Evolutionary conservation across 306 rosid species (phyloP).

Genomic region (Fragaria iinumae): DNA sequence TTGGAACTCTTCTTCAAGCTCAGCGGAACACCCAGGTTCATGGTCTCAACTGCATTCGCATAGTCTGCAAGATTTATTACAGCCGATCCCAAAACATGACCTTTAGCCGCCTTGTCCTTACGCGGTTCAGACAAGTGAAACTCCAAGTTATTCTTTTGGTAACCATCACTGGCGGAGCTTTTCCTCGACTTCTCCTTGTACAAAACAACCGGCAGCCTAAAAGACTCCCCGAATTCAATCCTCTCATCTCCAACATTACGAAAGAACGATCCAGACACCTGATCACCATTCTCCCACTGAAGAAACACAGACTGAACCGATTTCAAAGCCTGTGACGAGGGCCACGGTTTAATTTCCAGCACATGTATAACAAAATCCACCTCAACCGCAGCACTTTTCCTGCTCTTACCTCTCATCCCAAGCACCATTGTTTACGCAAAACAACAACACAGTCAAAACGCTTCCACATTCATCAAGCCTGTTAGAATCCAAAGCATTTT

Average conservation of each 20-base stretch:
- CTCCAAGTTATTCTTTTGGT: conserved; percentile 66
- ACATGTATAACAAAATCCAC: conserved; percentile 58
- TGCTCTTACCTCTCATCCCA: conserved; percentile 68
- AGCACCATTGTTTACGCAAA: conserved; percentile 53
- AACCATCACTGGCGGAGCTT: conserved; percentile 37
- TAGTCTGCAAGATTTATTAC: conserved; percentile 66
- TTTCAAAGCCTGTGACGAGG: conserved; percentile 51
- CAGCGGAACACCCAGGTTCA: conserved; percentile 37
- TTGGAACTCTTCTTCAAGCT: conserved; percentile 64
- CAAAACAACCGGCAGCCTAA: conserved; percentile 51
- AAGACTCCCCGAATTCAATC: conserved; percentile 51
- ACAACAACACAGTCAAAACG: conserved; percentile 10
- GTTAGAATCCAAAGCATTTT: not conserved
- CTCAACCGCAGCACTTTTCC: conserved; percentile 47
- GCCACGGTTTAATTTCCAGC: conserved; percentile 81
- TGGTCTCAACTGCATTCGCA: conserved; percentile 47
- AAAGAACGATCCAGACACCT: conserved; percentile 42
- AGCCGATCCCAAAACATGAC: conserved; percentile 64
- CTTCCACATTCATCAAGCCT: conserved; percentile 39
- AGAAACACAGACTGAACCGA: conserved; percentile 54
- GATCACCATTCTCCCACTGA: conserved; percentile 75
- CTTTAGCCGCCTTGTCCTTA: conserved; percentile 55
- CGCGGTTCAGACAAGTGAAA: conserved; percentile 51
- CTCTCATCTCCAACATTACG: conserved; percentile 38
- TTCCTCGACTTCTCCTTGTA: conserved; percentile 53